phyloP scores from a whole-genome alignment of 148 eudicot genomes.

The Persicaria maculosa region DNA sequence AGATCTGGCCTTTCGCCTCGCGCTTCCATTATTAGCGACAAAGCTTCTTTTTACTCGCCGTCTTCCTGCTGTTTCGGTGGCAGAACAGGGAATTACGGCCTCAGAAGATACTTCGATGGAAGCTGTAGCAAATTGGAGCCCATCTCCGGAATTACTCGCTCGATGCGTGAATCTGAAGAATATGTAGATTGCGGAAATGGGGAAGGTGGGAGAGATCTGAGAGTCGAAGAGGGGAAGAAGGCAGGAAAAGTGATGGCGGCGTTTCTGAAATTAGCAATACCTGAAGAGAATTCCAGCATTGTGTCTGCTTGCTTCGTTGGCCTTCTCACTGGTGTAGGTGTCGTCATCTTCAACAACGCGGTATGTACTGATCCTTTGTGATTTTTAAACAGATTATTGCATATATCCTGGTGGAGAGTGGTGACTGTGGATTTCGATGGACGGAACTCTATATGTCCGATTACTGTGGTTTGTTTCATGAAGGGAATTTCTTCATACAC shows the following conservation, averaged over 20 bases:
- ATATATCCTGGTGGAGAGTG: not conserved
- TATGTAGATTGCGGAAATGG: conserved; percentile 15
- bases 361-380: conserved; percentile 22
- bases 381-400: not conserved
- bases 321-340: conserved; percentile 63
- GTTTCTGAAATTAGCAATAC: conserved; percentile 16
- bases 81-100: not conserved
- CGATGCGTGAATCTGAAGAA: conserved; percentile 3
- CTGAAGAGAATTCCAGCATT: conserved; percentile 43
- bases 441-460: not conserved
- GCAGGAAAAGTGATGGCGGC: conserved; percentile 11
- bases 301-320: conserved; percentile 71
- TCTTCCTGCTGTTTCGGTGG: not conserved
- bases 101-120: conserved; percentile 4
- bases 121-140: not conserved
- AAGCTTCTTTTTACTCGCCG: not conserved
- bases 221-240: conserved; percentile 14
- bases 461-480: not conserved
- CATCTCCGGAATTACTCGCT: not conserved
- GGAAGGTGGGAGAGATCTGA: conserved; percentile 16
- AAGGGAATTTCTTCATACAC: not conserved
- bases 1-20: not conserved
- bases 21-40: not conserved
- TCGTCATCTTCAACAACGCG: conserved; percentile 63
- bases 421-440: not conserved